Conservation (phyloP, 768 basidiomycete species). For the Pleurotus djamor region DNA sequence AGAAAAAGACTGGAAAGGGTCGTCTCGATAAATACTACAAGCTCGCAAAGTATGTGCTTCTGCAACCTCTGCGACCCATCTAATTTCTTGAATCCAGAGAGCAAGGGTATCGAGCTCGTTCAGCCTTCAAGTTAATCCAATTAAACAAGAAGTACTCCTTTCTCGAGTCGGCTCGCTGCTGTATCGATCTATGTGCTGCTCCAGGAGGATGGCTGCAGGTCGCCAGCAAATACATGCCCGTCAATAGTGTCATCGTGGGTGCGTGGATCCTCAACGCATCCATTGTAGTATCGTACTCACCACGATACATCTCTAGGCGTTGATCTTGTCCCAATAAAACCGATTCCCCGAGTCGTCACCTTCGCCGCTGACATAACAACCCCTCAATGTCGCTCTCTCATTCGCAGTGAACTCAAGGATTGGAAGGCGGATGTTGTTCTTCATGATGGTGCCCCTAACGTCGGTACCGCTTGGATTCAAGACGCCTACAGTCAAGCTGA, state of each 20-base stretch:
- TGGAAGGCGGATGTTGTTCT: slow-evolving; percentile 99
- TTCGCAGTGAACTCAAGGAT: slow-evolving; percentile 89
- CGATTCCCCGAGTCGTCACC: slow-evolving; percentile 89
- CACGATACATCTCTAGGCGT: slow-evolving; percentile 57
- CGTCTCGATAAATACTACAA: slow-evolving; percentile 98
- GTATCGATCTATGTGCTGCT: slow-evolving; percentile 97
- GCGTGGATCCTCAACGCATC: slow-evolving; percentile 20
- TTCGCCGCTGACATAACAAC: slow-evolving; percentile 97
- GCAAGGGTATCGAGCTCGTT: slow-evolving; percentile 99
- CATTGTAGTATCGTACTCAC: neutral
- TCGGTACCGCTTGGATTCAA: slow-evolving; percentile 99
- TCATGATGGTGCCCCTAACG: slow-evolving; percentile 99
- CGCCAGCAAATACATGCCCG: slow-evolving; percentile 95
- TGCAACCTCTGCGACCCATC: slow-evolving; percentile 8
- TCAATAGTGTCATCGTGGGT: slow-evolving; percentile 91
- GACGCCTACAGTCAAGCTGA: slow-evolving; percentile 98
- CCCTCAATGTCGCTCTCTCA: slow-evolving; percentile 79
- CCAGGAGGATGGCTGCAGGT: slow-evolving; percentile 99
- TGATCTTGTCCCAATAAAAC: slow-evolving; percentile 94
- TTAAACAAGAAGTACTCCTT: slow-evolving; percentile 97
- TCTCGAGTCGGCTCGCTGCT: slow-evolving; percentile 85
- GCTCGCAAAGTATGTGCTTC: slow-evolving; percentile 72
- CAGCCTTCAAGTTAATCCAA: slow-evolving; percentile 98
- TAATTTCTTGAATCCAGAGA: slow-evolving; percentile 54
- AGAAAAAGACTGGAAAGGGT: slow-evolving; percentile 96